Conservation (phyloP, 805 yeast genomes). For the Starmerella vitae region DNA sequence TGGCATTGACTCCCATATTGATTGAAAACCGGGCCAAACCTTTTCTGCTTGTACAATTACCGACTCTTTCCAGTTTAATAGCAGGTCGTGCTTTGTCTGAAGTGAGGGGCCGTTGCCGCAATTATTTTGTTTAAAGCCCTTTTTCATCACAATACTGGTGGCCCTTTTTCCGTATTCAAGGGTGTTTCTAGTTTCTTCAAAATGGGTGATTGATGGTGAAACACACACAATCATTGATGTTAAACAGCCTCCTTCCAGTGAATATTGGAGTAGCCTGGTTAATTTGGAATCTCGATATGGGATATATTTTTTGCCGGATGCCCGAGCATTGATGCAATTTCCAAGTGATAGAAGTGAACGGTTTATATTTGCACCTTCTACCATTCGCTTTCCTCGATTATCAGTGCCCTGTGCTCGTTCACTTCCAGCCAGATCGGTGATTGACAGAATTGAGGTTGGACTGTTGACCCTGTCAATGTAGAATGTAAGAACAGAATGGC, state of each 20-base stretch:
- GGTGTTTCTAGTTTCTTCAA: constrained; percentile 86
- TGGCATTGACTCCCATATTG: no score
- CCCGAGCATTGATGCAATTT: constrained; percentile 78
- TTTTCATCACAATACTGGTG: no score
- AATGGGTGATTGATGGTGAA: constrained; percentile 73
- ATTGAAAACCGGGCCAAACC: no score
- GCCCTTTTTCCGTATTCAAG: constrained; percentile 86
- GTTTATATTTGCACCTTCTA: constrained; percentile 91
- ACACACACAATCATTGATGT: constrained; percentile 94
- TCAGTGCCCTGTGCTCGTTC: constrained; percentile 86
- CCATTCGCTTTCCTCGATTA: constrained; percentile 65
- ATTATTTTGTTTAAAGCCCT: no score
- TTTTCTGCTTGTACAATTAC: no score
- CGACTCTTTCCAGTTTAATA: no score
- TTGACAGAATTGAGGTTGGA: constrained; percentile 51
- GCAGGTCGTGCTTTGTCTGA: no score
- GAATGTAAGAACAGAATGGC: constrained; percentile 86
- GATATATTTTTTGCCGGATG: constrained; percentile 49
- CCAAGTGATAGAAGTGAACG: constrained; percentile 79
- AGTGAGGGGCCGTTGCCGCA: no score
- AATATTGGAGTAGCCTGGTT: constrained; percentile 73
- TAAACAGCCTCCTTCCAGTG: constrained; percentile 86
- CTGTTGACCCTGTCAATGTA: constrained; percentile 32
- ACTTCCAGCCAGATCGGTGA: constrained; percentile 89
- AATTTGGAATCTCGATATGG: constrained; percentile 88